Base-by-base conservation (phyloP, 2,329 filamentous ascomycete species). In the Hortaea werneckii region DNA sequence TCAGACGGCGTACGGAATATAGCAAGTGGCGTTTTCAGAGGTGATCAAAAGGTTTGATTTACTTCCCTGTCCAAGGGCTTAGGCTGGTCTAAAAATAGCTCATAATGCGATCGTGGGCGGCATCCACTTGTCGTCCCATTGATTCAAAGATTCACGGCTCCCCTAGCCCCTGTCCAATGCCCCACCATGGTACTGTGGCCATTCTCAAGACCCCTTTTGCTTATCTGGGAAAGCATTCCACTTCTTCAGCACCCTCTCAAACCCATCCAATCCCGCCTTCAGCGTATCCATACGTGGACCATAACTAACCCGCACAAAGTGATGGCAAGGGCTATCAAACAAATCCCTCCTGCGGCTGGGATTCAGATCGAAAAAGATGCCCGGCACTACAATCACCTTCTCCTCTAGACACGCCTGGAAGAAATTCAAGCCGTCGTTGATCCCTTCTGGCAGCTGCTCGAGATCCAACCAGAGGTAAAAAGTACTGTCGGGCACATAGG, bases 311-410 rank as follows among this genome's bases (percentile, higher is more conserved):
- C 87, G 78, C 28, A 94, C 85, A 64, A 90, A 94, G 69, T 92
- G 71, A 68, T 96, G 90, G 68, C 90, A 95, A 49, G 90, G 90
- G 55, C 80, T 87, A 69, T 96, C 90, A 55, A 96, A 96, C 56
- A 96, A 68, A 66, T 96, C 90, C 63, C 90, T 77, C 54, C 90
- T 78, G 65, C 87, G 84, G 34, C 85, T 83, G 4, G 90, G 90
- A 71, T 96, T 96, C 53, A 96, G 69, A 61, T 96, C 90, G 65
- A 96, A 96, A 77, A 96, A 96, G 66, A 96, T 96, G 50, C 90
- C 90, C 0, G 90, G 90, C 4, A 96, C 90, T 12, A 95, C 88
- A 61, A 95, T 95, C 55, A 94, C 87, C 75, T 94, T 94, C 73
- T 95, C 88, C 60, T 85, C 80, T 38, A 96, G 72, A 62, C 92